Conservation (phyloP, 2,329 filamentous ascomycete genomes). For the Apiospora sp. region DNA sequence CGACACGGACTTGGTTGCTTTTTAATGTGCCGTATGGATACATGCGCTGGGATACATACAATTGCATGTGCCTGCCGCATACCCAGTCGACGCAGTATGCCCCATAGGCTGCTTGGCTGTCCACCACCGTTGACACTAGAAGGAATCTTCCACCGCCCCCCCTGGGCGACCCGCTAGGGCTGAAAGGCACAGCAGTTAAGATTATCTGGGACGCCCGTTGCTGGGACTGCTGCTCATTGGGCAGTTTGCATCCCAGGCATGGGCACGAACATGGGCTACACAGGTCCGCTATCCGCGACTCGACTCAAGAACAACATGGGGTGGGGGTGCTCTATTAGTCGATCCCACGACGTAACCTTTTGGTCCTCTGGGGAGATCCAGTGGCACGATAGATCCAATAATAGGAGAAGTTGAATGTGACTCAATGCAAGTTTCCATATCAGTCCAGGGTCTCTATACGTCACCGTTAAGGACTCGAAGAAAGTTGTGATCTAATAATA, state of each 20-base stretch:
- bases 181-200: background rate
- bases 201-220: background rate
- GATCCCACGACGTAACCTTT: background rate
- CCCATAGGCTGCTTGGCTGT: background rate
- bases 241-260: background rate
- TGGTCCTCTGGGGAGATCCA: too few relatives aligned
- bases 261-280: background rate
- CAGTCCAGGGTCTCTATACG: background rate
- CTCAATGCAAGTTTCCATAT: background rate
- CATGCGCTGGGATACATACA: background rate
- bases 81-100: background rate
- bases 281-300: background rate
- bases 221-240: background rate
- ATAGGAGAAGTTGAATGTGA: background rate
- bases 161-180: slow-evolving; percentile 10
- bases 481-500: background rate
- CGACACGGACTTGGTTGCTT: background rate
- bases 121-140: background rate
- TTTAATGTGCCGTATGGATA: background rate
- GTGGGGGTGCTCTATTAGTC: background rate
- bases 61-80: background rate
- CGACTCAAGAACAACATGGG: background rate
- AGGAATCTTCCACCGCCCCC: background rate
- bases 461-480: background rate
- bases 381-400: too few relatives aligned